phyloP scores from a whole-genome alignment of 352 stramenopile species.

The Pythium vanterpoolii region DNA sequence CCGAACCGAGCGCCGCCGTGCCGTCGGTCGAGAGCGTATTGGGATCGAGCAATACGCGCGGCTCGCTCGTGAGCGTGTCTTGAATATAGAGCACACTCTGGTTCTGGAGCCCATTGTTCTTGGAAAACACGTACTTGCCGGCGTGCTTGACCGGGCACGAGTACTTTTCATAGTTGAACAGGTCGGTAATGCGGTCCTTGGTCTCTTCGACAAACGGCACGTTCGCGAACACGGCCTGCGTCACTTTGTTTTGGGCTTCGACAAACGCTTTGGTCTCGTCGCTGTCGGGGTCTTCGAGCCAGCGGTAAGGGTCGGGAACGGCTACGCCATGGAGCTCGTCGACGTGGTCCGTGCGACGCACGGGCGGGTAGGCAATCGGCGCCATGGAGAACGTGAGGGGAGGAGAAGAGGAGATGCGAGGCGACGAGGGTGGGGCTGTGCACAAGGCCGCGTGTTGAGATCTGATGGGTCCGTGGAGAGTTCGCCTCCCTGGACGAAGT shows the following conservation, averaged over 20 bases:
- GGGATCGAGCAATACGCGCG: conserved; percentile 77
- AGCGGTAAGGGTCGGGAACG: conserved; percentile 71
- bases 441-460: conserved; percentile 14
- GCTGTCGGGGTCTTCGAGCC: conserved; percentile 74
- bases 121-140: conserved; percentile 80
- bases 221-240: conserved; percentile 57
- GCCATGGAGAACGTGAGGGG: background rate
- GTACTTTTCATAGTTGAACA: conserved; percentile 90
- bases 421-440: background rate
- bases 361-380: conserved; percentile 40
- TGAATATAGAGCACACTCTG: conserved; percentile 88
- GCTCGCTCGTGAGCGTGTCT: conserved; percentile 53
- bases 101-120: conserved; percentile 89
- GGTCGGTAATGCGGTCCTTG: conserved; percentile 71
- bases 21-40: conserved; percentile 74
- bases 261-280: conserved; percentile 83
- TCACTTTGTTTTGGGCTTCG: conserved; percentile 65
- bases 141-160: conserved; percentile 71
- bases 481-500: conserved; percentile 16
- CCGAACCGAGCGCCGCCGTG: conserved; percentile 62
- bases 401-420: background rate
- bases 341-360: conserved; percentile 43
- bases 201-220: conserved; percentile 70
- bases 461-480: conserved; percentile 5
- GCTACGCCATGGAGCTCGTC: conserved; percentile 57